These are phyloP conservation scores for Nemania sp. DNA, from an alignment of 2,329 filamentous ascomycete genomes.

Conservation along the genomic window DNA sequence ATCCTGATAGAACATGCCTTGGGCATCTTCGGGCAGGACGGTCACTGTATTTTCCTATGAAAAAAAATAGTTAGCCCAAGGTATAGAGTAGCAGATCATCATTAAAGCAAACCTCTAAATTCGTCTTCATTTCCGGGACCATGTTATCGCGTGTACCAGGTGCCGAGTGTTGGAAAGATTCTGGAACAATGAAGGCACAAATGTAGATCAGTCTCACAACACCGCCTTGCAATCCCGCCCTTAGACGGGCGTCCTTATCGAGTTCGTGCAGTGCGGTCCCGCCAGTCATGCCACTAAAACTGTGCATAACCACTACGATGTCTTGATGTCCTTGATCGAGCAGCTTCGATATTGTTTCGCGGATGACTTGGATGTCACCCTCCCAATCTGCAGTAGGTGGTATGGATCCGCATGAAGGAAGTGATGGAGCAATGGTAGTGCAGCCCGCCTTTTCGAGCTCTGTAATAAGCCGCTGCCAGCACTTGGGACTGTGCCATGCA, in stretches of 20 bases:
- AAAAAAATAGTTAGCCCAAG: neutral
- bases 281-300: constrained; percentile 34
- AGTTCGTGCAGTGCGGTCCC: constrained; percentile 33
- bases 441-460: constrained; percentile 27
- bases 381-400: constrained; percentile 31
- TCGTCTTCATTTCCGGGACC: constrained; percentile 31
- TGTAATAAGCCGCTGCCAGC: constrained; percentile 27
- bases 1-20: constrained; percentile 37
- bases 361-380: constrained; percentile 28
- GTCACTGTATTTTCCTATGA: constrained; percentile 31
- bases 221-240: constrained; percentile 28
- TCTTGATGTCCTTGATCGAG: constrained; percentile 19
- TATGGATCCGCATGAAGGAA: constrained; percentile 29
- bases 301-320: constrained; percentile 34
- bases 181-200: constrained; percentile 33
- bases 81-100: neutral
- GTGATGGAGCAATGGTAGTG: constrained; percentile 24
- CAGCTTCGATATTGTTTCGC: constrained; percentile 23
- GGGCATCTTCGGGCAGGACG: constrained; percentile 30
- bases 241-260: constrained; percentile 26
- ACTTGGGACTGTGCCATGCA: constrained; percentile 32
- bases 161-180: constrained; percentile 33
- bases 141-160: constrained; percentile 28
- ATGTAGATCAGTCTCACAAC: constrained; percentile 34
- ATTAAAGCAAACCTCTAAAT: constrained; percentile 25